Conservation (phyloP, 495 filamentous ascomycete genomes). For the Podospora pseudopauciseta region DNA sequence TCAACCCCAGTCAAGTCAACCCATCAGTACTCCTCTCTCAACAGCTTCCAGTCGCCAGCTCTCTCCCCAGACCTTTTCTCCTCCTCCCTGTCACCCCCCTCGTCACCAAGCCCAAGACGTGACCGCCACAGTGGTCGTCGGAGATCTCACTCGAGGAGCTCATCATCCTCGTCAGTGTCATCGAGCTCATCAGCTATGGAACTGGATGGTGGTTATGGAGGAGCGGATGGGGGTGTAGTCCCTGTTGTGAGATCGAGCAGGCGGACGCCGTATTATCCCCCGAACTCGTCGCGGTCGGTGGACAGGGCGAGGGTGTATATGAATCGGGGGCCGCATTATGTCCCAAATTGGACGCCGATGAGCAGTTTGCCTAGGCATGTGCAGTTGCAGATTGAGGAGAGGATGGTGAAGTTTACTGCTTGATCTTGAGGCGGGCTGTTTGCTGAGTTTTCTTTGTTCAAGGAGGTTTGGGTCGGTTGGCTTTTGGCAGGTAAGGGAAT, state of each 20-base stretch:
- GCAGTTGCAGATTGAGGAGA: constrained; percentile 22
- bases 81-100: neutral
- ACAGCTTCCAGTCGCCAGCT: constrained; percentile 11
- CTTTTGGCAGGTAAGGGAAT: neutral
- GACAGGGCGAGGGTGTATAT: constrained; percentile 23
- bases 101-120: neutral
- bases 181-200: neutral
- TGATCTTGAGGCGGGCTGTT: neutral
- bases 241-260: constrained; percentile 11
- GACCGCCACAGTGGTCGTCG: neutral
- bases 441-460: neutral
- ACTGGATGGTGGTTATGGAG: neutral
- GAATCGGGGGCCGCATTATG: constrained; percentile 24
- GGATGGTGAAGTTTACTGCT: constrained; percentile 19
- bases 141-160: constrained; percentile 7
- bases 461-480: too few species aligned
- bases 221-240: neutral
- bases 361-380: constrained; percentile 20
- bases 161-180: constrained; percentile 4
- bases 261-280: constrained; percentile 27
- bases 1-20: constrained; percentile 15
- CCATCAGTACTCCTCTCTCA: neutral
- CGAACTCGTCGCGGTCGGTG: constrained; percentile 21
- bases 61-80: constrained; percentile 7
- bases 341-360: constrained; percentile 28